Conservation (phyloP, 2,329 filamentous ascomycete species). For the Thielaviopsis musarum region DNA sequence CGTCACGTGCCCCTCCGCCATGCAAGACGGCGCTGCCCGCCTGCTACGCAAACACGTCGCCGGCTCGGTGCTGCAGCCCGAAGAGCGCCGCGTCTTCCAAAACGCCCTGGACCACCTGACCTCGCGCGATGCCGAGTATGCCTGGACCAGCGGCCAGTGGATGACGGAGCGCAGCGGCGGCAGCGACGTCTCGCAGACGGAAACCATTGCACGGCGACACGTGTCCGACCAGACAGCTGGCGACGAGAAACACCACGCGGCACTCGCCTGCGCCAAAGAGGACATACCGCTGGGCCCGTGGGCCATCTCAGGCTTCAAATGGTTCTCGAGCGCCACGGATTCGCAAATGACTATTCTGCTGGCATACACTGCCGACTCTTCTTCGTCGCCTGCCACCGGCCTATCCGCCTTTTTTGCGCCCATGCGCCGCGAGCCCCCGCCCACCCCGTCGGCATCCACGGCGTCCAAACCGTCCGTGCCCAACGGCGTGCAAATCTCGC, state of each 20-base stretch:
- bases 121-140: conserved; percentile 28
- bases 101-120: conserved; percentile 36
- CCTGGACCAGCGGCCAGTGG: conserved; percentile 63
- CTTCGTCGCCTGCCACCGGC: conserved; percentile 19
- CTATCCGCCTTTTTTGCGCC: conserved; percentile 50
- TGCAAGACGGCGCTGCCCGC: conserved; percentile 46
- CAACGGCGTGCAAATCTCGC: conserved; percentile 51
- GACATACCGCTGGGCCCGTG: conserved; percentile 34
- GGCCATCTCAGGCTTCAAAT: conserved; percentile 52
- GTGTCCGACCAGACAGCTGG: not conserved
- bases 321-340: conserved; percentile 53
- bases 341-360: conserved; percentile 41
- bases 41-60: conserved; percentile 30
- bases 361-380: conserved; percentile 31
- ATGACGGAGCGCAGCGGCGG: conserved; percentile 59
- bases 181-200: conserved; percentile 50
- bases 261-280: not conserved
- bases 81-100: conserved; percentile 28
- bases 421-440: conserved; percentile 27
- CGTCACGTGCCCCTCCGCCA: conserved; percentile 48
- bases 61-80: conserved; percentile 16
- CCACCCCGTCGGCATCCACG: conserved; percentile 4
- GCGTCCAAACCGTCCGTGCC: conserved; percentile 25
- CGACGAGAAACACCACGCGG: too few relatives aligned
- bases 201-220: conserved; percentile 37